Conservation (phyloP, 805 yeast genomes). For the Cyberlindnera meyerae region DNA sequence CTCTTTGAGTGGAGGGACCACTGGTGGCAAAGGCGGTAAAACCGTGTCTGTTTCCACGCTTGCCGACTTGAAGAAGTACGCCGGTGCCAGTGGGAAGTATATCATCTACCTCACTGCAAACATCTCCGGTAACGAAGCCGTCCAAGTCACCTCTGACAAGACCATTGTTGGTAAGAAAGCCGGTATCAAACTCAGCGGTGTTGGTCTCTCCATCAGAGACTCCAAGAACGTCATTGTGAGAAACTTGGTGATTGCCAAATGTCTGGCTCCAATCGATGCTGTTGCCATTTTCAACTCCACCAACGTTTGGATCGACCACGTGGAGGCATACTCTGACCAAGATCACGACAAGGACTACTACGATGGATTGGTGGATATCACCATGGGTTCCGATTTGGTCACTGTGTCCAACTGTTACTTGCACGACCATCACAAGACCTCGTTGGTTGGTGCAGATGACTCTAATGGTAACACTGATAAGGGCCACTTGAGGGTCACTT, state of each 20-base stretch:
- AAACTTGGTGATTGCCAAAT: slow-evolving; percentile 2
- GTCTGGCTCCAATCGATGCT: slow-evolving; percentile 2
- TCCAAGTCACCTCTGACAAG: slow-evolving; percentile 3
- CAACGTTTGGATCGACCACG: slow-evolving; percentile 5
- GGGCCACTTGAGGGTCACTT: slow-evolving; percentile 4
- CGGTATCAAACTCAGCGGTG: slow-evolving; percentile 2
- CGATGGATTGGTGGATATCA: slow-evolving; percentile 3
- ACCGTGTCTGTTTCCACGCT: slow-evolving; percentile 1
- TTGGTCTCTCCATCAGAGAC: neutral
- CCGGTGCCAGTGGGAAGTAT: neutral
- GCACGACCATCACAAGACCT: slow-evolving; percentile 4
- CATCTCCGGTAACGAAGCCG: slow-evolving; percentile 3
- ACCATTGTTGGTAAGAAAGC: slow-evolving; percentile 5
- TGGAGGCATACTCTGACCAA: slow-evolving; percentile 2
- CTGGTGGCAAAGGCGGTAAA: slow-evolving; percentile 4
- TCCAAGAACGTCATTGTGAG: slow-evolving; percentile 3
- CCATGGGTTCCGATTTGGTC: slow-evolving; percentile 3
- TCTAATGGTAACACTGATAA: slow-evolving; percentile 1
- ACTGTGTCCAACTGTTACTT: slow-evolving; percentile 3
- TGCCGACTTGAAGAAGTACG: slow-evolving; percentile 1
- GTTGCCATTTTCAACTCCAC: neutral
- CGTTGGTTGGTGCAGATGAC: slow-evolving; percentile 4
- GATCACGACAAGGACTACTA: slow-evolving; percentile 5
- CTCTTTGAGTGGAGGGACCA: slow-evolving; percentile 4
- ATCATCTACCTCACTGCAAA: slow-evolving; percentile 1